Evolutionary conservation across 768 basidiomycete species (phyloP), one percentile per base, ranked within the genome.

Genomic region (Suillus luteus): DNA sequence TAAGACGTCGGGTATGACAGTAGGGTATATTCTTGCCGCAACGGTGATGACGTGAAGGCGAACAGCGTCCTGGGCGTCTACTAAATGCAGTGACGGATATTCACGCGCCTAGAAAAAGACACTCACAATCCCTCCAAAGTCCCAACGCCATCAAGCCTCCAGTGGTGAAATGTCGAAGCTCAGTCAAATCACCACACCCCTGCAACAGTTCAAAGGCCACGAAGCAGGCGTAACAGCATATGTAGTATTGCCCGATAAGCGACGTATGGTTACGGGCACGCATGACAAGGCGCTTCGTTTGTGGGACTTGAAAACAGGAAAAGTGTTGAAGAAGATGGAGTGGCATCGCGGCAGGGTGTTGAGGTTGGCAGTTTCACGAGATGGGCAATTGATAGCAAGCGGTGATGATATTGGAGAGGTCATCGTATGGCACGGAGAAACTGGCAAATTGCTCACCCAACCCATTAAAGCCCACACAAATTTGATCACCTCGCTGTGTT

Each of bases 181-280:
- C 5, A 48, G 6, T 12, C 1, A 22, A 6, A 22, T 2, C 33
- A 35, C 33, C n/a, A 12, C 22, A 3, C 46, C 46, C 5, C 5
- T 22, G 46, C 46, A 11, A 14, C 0, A 48, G 46, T 48, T 14
- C 9, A 22, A 48, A 46, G 22, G 46, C 1, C 46, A 48, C 2
- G 5, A 12, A 48, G 5, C 0, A 46, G 0, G 0, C 2, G 22
- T 48, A 22, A 6, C 0, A 0, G 46, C 22, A 22, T 12, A 12
- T 11, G 46, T n/a, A 48, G n/a, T 22, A 6, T 48, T 22, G 10
- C 11, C 46, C 46, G n/a, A 48, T 48, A 12, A 22, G 22, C 46
- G 22, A 48, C 22, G n/a, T 2, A 48, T 48, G 22, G 11, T 46
- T 22, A 46, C 46, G 0, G 5, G n/a, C n/a, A 22, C 46, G 1